Evolutionary conservation across 2,329 filamentous ascomycete genomes (phyloP).

Genomic region (Trichophyton verrucosum): DNA sequence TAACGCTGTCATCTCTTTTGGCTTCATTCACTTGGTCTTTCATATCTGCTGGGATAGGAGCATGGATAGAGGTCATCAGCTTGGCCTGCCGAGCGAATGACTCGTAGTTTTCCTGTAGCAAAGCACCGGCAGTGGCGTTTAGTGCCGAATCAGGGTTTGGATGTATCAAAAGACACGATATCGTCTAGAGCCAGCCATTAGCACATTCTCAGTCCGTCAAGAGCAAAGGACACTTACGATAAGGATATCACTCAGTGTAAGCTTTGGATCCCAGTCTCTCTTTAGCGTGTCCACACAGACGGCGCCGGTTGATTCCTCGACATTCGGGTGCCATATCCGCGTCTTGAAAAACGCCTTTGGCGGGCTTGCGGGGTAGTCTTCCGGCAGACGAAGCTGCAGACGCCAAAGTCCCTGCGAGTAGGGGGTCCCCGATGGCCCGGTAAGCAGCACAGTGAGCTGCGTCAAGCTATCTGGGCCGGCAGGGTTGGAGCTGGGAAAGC

Average conservation of each 20-base stretch:
- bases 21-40: slow-evolving; percentile 39
- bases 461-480: slow-evolving; percentile 41
- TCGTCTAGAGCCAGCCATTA: slow-evolving; percentile 31
- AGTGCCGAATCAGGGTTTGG: slow-evolving; percentile 53
- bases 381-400: slow-evolving; percentile 47
- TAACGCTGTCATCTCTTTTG: slow-evolving; percentile 38
- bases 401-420: slow-evolving; percentile 48
- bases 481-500: slow-evolving; percentile 37
- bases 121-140: slow-evolving; percentile 47
- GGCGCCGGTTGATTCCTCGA: slow-evolving; percentile 49
- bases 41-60: slow-evolving; percentile 39
- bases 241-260: slow-evolving; percentile 49
- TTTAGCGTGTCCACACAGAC: slow-evolving; percentile 55
- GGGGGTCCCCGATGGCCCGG: slow-evolving; percentile 48
- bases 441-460: slow-evolving; percentile 45
- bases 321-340: slow-evolving; percentile 52
- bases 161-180: slow-evolving; percentile 50
- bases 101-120: slow-evolving; percentile 48
- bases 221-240: slow-evolving; percentile 25
- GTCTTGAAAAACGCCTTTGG: slow-evolving; percentile 49
- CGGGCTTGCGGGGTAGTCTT: slow-evolving; percentile 39
- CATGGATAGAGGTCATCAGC: slow-evolving; percentile 52
- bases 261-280: slow-evolving; percentile 46
- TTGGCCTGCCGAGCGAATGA: slow-evolving; percentile 45
- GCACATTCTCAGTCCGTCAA: not conserved